Percentiles rank a stretch among this genome's conserved stretches.
Evolutionary conservation across 1,284 basidiomycete species (phyloP).

Genomic region (Inonotus obliquus): DNA sequence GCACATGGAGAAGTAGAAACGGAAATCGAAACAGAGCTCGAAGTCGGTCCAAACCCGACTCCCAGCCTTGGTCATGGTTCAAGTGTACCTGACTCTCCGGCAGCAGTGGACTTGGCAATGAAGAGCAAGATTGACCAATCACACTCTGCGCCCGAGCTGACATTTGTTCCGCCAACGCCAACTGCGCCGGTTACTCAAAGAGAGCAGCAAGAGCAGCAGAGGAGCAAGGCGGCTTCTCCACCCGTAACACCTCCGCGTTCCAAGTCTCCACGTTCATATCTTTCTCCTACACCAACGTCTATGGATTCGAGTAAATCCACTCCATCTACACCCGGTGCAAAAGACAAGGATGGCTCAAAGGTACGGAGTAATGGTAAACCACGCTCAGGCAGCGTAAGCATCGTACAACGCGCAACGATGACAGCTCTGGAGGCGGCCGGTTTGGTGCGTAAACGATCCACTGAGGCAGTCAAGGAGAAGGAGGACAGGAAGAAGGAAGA

Average conservation of each 20-base stretch:
- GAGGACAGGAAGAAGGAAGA: constrained; percentile 39
- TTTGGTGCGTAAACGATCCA: constrained; percentile 74
- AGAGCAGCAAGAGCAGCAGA: constrained; percentile 23
- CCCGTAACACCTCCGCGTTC: constrained; percentile 45
- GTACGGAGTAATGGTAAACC: constrained; percentile 47
- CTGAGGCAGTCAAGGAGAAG: constrained; percentile 61
- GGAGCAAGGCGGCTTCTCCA: constrained; percentile 10
- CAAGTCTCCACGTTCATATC: constrained; percentile 44
- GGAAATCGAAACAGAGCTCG: constrained; percentile 20
- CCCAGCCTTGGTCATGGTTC: neutral
- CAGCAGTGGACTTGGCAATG: constrained; percentile 26
- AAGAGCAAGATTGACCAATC: constrained; percentile 19
- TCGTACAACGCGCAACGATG: constrained; percentile 90
- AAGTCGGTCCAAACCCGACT: neutral
- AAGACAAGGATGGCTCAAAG: constrained; percentile 47
- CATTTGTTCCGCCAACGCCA: constrained; percentile 71
- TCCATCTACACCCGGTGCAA: constrained; percentile 59
- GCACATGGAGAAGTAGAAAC: constrained; percentile 26
- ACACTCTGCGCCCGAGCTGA: constrained; percentile 49
- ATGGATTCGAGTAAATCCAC: constrained; percentile 49
- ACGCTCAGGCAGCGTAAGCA: constrained; percentile 82
- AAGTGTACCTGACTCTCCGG: constrained; percentile 1
- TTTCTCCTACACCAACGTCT: constrained; percentile 60
- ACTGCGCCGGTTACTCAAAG: constrained; percentile 34
- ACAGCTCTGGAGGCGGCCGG: constrained; percentile 74